Percentiles rank a stretch among this genome's conserved stretches.
Conservation (phyloP, 495 filamentous ascomycete species). For the Parachaetomium inaequale region DNA sequence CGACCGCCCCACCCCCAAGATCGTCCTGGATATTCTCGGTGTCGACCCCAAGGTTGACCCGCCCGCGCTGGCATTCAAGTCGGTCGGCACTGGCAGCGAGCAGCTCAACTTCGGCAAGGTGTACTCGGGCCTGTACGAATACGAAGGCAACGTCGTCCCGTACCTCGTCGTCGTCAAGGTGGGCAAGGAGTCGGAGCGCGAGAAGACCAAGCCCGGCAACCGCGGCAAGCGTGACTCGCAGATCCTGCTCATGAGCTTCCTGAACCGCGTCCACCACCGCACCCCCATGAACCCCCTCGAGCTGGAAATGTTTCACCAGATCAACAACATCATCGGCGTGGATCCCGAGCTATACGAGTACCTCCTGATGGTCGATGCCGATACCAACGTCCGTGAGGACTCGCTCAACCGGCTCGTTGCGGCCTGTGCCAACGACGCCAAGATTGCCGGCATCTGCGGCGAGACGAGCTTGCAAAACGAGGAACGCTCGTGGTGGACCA, state of each 20-base stretch:
- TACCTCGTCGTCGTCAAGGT: slow-evolving; percentile 96
- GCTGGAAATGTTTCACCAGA: slow-evolving; percentile 96
- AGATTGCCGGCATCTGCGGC: slow-evolving; percentile 95
- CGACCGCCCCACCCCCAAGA: slow-evolving; percentile 94
- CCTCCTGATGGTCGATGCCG: slow-evolving; percentile 94
- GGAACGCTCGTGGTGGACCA: slow-evolving; percentile 93
- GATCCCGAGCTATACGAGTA: slow-evolving; percentile 98
- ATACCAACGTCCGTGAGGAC: slow-evolving; percentile 92
- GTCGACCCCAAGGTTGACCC: slow-evolving; percentile 97
- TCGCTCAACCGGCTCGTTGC: slow-evolving; percentile 89
- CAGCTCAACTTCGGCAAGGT: slow-evolving; percentile 98
- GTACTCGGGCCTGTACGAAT: slow-evolving; percentile 97
- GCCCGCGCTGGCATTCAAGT: slow-evolving; percentile 86
- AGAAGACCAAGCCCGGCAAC: slow-evolving; percentile 91
- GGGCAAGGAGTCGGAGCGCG: slow-evolving; percentile 92
- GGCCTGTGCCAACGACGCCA: slow-evolving; percentile 87
- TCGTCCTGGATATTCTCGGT: slow-evolving; percentile 93
- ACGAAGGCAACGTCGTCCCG: slow-evolving; percentile 93
- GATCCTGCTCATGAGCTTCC: slow-evolving; percentile 77
- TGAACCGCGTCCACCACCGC: slow-evolving; percentile 95
- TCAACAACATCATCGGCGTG: slow-evolving; percentile 98
- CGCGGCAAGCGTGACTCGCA: slow-evolving; percentile 98
- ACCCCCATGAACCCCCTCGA: slow-evolving; percentile 91
- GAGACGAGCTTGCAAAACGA: slow-evolving; percentile 97
- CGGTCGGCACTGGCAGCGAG: slow-evolving; percentile 81